phyloP scores from a whole-genome alignment of 2,329 filamentous ascomycete genomes.

The Aspergillus aculeatinus region DNA sequence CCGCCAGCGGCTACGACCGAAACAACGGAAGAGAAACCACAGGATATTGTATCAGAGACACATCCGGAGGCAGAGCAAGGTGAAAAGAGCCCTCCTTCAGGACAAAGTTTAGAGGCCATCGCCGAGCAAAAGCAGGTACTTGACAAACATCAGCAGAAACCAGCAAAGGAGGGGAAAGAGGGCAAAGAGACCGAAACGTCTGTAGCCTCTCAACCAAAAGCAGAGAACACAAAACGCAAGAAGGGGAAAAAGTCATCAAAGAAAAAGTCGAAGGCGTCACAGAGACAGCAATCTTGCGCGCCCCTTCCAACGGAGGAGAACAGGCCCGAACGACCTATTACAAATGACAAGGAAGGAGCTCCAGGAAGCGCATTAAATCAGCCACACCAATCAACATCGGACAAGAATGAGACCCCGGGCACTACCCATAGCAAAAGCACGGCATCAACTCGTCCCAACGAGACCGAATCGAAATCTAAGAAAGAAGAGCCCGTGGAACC shows the following conservation, averaged over 20 bases:
- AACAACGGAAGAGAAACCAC: not conserved
- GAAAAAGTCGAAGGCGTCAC: not conserved
- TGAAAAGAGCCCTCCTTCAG: not conserved
- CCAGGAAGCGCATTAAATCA: not conserved
- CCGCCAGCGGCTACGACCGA: not conserved
- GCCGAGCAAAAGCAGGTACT: not conserved
- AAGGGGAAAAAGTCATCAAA: not conserved
- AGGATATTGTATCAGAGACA: not conserved
- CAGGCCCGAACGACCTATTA: not conserved
- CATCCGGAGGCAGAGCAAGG: not conserved
- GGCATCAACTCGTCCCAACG: not conserved
- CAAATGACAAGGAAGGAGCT: not conserved
- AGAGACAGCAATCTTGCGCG: not conserved
- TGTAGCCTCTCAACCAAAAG: not conserved
- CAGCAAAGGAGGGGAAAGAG: not conserved
- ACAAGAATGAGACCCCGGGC: not conserved
- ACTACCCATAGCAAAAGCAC: not conserved
- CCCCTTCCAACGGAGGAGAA: not conserved
- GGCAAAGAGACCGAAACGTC: not conserved
- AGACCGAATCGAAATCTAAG: conserved; percentile 10
- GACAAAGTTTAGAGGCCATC: not conserved
- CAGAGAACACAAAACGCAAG: not conserved
- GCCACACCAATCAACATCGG: not conserved
- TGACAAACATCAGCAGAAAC: not conserved
- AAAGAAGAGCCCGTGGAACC: conserved; percentile 23